Conservation (phyloP, 805 yeast genomes). For the Starmerella davenportii region DNA sequence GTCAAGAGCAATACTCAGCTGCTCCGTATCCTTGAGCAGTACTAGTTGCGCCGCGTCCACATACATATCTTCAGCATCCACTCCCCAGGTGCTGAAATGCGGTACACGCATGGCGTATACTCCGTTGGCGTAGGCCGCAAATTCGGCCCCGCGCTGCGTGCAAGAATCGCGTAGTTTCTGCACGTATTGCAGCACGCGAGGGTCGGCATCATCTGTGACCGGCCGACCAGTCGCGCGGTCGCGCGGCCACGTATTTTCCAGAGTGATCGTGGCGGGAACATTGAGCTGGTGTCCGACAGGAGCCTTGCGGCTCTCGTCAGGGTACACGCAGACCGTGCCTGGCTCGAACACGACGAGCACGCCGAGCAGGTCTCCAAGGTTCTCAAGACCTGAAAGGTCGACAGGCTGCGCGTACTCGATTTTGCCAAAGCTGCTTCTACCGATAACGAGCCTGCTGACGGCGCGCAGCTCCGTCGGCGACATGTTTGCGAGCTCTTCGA, state of each 20-base stretch:
- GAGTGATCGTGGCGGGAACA: slow-evolving; percentile 47
- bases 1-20: too few species aligned
- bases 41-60: too few species aligned
- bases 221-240: slow-evolving; percentile 35
- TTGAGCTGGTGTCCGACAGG: slow-evolving; percentile 60
- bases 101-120: slow-evolving; percentile 67
- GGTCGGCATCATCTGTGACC: slow-evolving; percentile 54
- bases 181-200: slow-evolving; percentile 35
- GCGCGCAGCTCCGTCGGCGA: slow-evolving; percentile 40
- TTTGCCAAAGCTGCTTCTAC: slow-evolving; percentile 53
- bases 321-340: slow-evolving; percentile 48
- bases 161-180: slow-evolving; percentile 30
- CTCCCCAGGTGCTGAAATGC: slow-evolving; percentile 92
- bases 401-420: slow-evolving; percentile 58
- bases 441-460: slow-evolving; percentile 48
- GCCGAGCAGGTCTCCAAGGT: slow-evolving; percentile 46
- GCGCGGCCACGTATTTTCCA: slow-evolving; percentile 61
- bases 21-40: too few species aligned
- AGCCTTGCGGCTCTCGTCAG: slow-evolving; percentile 41
- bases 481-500: slow-evolving; percentile 39
- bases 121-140: slow-evolving; percentile 55
- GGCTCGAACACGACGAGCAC: slow-evolving; percentile 42
- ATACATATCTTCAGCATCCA: slow-evolving; percentile 23
- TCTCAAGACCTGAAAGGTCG: slow-evolving; percentile 48
- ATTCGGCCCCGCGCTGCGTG: slow-evolving; percentile 50